Evolutionary conservation across 176 grass and related monocot species (phyloP), one percentile per base, ranked within the genome.

Genomic region (Phoenix roebelenii): DNA sequence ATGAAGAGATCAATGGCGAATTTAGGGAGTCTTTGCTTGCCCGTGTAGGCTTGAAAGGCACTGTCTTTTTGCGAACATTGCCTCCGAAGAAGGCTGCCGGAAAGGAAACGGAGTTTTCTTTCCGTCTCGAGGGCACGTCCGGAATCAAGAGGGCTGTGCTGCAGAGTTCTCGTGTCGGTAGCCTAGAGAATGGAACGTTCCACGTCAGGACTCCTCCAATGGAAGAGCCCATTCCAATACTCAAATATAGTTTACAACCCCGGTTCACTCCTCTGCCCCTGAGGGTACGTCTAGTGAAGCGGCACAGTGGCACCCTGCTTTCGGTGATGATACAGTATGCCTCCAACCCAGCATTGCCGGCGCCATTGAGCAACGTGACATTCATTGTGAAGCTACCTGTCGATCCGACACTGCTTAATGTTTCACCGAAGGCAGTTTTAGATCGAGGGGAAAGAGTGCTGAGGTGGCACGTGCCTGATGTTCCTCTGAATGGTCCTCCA

Each of bases 31-130:
- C 93, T 23, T 49, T 98, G 75, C 84, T 98, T 64, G 57, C 44
- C 1, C 88, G 88, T 14, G 84, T 81, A 49, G 88, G 93, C 55
- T 76, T 98, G 70, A 92, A 83, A 76, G 93, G 93, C 35, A 92
- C 93, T 24, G 56, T 98, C 68, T 81, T 91, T 56, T 72, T 98
- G 64, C 69, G 68, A 53, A 98, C 93, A 1, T 35, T 98, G 29
- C 88, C 88, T 17, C 66, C 82, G 52, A 85, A 92, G 58, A 91
- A 97, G 73, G 78, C 70, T 23, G 75, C 75, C 0, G 84, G 84
- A 25, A 98, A 91, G 76, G 88, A 98, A 22, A 85, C 88, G 20
- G 93, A 98, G 71, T 98, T 98, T 81, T 85, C 93, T 16, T 92
- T 98, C 79, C 74, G 76, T 14, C 87, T 98, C 18, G 93, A 98